Conservation (phyloP, 306 rosid genomes). For the Vachellia collinsii region DNA sequence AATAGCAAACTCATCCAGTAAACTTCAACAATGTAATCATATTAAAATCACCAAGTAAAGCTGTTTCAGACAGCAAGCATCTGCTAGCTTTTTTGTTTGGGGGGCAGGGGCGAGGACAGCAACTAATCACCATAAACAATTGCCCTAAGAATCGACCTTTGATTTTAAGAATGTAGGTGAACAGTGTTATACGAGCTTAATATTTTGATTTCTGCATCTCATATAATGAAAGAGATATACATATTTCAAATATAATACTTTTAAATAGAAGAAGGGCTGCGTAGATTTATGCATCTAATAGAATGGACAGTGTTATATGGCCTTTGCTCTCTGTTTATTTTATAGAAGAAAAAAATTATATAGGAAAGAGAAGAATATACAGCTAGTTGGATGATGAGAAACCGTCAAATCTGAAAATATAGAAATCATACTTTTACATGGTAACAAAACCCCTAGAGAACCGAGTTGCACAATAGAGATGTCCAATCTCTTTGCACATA, state of each 20-base stretch:
- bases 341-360: too few species aligned
- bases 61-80: slow-evolving; percentile 12
- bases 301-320: neutral
- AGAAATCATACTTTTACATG: too few species aligned
- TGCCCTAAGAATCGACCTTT: neutral
- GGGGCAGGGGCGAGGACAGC: neutral
- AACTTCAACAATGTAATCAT: slow-evolving; percentile 14
- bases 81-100: neutral
- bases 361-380: too few species aligned
- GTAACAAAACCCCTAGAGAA: too few species aligned
- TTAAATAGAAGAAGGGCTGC: neutral
- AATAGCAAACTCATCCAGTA: slow-evolving; percentile 5
- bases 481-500: too few species aligned
- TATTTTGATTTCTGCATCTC: slow-evolving; percentile 4
- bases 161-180: neutral
- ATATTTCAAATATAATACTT: neutral
- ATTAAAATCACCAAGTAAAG: neutral
- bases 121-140: neutral
- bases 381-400: too few species aligned
- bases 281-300: neutral
- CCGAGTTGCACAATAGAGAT: too few species aligned
- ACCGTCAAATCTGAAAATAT: too few species aligned
- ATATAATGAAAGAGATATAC: neutral
- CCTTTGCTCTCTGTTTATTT: too few species aligned
- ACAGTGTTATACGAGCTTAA: slow-evolving; percentile 9